Percentiles rank a stretch among this genome's conserved stretches.
Conservation (phyloP, 2,329 filamentous ascomycete genomes). For the Atkinsonella texensis region DNA sequence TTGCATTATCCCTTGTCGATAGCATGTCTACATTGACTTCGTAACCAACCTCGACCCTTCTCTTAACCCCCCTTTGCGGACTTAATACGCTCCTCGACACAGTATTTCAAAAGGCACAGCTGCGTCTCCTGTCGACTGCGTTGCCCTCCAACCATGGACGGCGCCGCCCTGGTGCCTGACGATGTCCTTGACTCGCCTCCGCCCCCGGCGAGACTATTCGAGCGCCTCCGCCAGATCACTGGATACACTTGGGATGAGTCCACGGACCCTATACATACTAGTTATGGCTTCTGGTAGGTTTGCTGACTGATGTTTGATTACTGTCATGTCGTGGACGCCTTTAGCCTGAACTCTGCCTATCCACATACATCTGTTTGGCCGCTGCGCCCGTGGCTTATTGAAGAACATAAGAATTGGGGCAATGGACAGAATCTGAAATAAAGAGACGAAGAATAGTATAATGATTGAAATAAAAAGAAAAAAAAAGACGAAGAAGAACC, state of each 20-base stretch:
- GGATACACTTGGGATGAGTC: constrained; percentile 69
- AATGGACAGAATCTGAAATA: neutral
- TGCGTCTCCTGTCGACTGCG: constrained; percentile 7
- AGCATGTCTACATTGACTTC: constrained; percentile 15
- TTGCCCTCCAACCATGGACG: constrained; percentile 34
- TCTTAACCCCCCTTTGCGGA: neutral
- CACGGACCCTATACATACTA: constrained; percentile 44
- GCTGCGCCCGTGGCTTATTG: too few species aligned
- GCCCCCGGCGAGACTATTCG: constrained; percentile 54
- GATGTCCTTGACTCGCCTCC: constrained; percentile 53
- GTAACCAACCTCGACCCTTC: neutral
- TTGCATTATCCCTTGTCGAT: constrained; percentile 11
- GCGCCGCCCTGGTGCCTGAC: constrained; percentile 35
- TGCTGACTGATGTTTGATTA: neutral
- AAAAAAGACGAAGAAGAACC: neutral
- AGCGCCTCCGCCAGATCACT: constrained; percentile 59
- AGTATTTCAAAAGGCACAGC: neutral
- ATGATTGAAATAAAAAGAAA: neutral
- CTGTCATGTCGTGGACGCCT: neutral
- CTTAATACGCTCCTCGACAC: neutral
- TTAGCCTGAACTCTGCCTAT: neutral
- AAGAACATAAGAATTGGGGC: too few species aligned
- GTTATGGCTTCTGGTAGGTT: constrained; percentile 76
- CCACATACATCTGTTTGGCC: too few species aligned
- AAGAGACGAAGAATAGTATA: neutral